Percentiles rank a stretch among this genome's conserved stretches.
phyloP scores from a whole-genome alignment of 1,139 yeast species.

The Yamadazyma pseudoaaseri region DNA sequence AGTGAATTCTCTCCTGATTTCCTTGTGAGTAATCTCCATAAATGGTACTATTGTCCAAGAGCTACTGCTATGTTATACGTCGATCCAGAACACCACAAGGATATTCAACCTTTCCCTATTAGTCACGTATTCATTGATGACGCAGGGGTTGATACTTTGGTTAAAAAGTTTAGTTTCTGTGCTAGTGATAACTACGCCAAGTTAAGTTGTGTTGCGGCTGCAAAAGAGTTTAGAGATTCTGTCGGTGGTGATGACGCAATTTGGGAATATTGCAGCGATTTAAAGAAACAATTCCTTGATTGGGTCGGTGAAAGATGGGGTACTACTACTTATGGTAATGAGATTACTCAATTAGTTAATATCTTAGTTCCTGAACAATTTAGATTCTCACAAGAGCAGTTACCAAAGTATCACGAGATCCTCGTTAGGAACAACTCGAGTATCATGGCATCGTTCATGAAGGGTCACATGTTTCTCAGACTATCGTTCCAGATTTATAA shows the following conservation, averaged over 20 bases:
- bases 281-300: constrained; percentile 35
- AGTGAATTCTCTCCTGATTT: constrained; percentile 55
- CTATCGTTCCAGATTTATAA: constrained; percentile 62
- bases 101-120: constrained; percentile 59
- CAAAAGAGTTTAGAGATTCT: constrained; percentile 50
- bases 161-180: constrained; percentile 35
- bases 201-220: constrained; percentile 29
- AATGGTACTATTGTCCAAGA: constrained; percentile 64
- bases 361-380: constrained; percentile 39
- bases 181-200: constrained; percentile 38
- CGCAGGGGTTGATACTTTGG: constrained; percentile 28
- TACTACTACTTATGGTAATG: constrained; percentile 30
- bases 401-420: constrained; percentile 1
- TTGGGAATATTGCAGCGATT: constrained; percentile 41
- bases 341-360: constrained; percentile 23
- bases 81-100: constrained; percentile 46
- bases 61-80: constrained; percentile 63
- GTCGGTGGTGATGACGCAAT: constrained; percentile 59
- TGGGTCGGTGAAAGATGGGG: constrained; percentile 38
- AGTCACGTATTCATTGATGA: constrained; percentile 35
- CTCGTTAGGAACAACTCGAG: constrained; percentile 15
- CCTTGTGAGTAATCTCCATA: constrained; percentile 63
- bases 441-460: constrained; percentile 45
- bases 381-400: constrained; percentile 9
- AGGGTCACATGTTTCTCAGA: constrained; percentile 45